These are phyloP conservation scores for Meira miltonrushii DNA, from an alignment of 1,284 basidiomycete species.

Conservation along the genomic window DNA sequence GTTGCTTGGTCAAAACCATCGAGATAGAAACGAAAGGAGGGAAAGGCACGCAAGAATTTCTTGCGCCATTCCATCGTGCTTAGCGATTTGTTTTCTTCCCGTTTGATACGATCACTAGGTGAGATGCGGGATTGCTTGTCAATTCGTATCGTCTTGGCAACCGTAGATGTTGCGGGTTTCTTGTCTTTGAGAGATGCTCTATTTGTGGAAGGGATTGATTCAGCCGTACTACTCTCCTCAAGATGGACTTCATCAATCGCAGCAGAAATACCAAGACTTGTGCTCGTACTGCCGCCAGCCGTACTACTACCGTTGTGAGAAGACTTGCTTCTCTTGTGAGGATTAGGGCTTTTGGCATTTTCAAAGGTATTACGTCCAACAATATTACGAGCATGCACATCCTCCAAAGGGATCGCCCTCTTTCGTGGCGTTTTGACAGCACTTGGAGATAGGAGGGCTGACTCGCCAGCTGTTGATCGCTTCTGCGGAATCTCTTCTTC, in stretches of 20 bases:
- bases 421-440: slow-evolving; percentile 38
- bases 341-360: slow-evolving; percentile 21
- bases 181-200: background rate
- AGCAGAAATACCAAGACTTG: slow-evolving; percentile 6
- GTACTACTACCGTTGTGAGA: slow-evolving; percentile 20
- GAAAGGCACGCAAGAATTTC: slow-evolving; percentile 39
- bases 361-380: slow-evolving; percentile 21
- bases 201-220: background rate
- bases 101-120: slow-evolving; percentile 29
- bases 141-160: slow-evolving; percentile 32
- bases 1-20: slow-evolving; percentile 39
- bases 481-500: background rate
- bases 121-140: slow-evolving; percentile 32
- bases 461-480: background rate
- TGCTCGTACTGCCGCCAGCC: background rate
- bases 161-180: background rate
- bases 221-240: background rate
- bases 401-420: slow-evolving; percentile 45
- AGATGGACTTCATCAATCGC: slow-evolving; percentile 1
- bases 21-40: slow-evolving; percentile 47
- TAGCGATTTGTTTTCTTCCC: slow-evolving; percentile 30
- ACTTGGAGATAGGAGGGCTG: background rate
- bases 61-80: slow-evolving; percentile 33
- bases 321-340: slow-evolving; percentile 36
- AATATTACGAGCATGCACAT: slow-evolving; percentile 37